Evolutionary conservation across 2,329 filamentous ascomycete species (phyloP), one percentile per base, ranked within the genome.

Genomic region (Trichoderma endophyticum): DNA sequence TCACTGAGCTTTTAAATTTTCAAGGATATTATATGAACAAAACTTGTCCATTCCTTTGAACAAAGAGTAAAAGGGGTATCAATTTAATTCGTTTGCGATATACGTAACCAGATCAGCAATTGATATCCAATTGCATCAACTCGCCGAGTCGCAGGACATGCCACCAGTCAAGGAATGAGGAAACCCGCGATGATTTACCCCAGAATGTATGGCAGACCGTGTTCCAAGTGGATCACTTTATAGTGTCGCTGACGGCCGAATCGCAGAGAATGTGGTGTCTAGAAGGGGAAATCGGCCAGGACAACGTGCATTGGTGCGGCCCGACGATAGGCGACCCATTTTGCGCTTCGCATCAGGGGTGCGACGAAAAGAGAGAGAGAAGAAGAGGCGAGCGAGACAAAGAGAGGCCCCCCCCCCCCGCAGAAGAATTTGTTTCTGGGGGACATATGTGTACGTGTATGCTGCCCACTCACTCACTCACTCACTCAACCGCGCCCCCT

Each of bases 231-330:
- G 70, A 72, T 56, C 70, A 18, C 30, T 63, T 68, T 54, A 70
- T 72, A 72, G 71, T 62, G 71, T 36, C 34, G 32, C 59, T 48
- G 48, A 61, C 68, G 71, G 66, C 71, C 71, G 71, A 72, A 72
- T 72, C 39, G 66, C 66, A 64, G 59, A 70, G 71, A 70, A 70
- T 72, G 65, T 70, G 39, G 34, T 64, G 57, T 72, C 71, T 69
- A 30, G 71, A 72, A 72, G 71, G 60, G 71, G 71, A 72, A 72
- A 72, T 72, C 39, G 21, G 65, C 36, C 56, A 64, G 66, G 66
- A 72, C 65, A 72, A 64, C 59, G 71, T 72, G 71, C 71, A 72
- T 72, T 70, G 66, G 71, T 70, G 71, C 71, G 71, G 59, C 32
- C 71, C 66, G 66, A 64, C 66, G 59, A 65, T 60, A 70, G 65